These are phyloP conservation scores for Exserohilum turcica DNA, from an alignment of 2,329 filamentous ascomycete species.

Conservation along the genomic window DNA sequence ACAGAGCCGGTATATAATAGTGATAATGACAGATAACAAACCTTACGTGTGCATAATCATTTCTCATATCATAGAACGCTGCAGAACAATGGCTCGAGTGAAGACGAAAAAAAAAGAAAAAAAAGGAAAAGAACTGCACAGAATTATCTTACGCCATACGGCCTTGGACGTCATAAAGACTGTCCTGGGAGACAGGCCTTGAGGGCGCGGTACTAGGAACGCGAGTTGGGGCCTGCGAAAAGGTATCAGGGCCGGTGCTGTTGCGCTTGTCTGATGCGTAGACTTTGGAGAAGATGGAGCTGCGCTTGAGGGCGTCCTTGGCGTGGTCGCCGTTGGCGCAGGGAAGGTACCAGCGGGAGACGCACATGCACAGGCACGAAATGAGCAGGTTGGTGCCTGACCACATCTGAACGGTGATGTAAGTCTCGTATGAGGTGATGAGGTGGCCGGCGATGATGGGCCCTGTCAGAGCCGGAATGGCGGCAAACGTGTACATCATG, in stretches of 20 bases:
- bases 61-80: conserved; percentile 1
- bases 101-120: neutral
- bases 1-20: neutral
- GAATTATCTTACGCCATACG: conserved; percentile 17
- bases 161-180: conserved; percentile 8
- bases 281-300: conserved; percentile 13
- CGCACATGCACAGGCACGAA: conserved; percentile 50
- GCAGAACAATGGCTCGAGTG: neutral
- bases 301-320: conserved; percentile 19
- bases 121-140: neutral
- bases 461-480: conserved; percentile 53
- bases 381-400: conserved; percentile 51
- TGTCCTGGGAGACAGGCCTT: conserved; percentile 21
- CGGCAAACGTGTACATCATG: conserved; percentile 58
- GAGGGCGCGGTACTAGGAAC: conserved; percentile 25
- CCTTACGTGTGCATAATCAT: neutral
- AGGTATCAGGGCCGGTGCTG: conserved; percentile 10
- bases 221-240: conserved; percentile 32
- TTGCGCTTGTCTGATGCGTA: conserved; percentile 18
- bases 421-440: conserved; percentile 49
- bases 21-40: neutral
- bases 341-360: conserved; percentile 40
- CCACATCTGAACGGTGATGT: conserved; percentile 56
- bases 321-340: conserved; percentile 35
- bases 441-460: conserved; percentile 56